Evolutionary conservation across 1,284 basidiomycete species (phyloP), one percentile per base, ranked within the genome.

Genomic region (Moesziomyces sp.): DNA sequence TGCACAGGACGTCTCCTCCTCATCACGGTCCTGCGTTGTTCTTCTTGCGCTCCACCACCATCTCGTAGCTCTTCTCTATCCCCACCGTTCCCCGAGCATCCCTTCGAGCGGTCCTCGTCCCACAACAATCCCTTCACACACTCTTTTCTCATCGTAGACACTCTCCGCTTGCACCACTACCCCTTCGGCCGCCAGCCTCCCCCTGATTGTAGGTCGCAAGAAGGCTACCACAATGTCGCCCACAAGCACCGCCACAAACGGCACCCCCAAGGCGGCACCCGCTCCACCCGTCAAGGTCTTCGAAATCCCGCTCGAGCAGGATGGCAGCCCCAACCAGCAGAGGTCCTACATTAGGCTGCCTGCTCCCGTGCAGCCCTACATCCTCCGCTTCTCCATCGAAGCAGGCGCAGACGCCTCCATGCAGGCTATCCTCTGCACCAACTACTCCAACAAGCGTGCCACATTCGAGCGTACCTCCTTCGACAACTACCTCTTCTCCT

Each of bases 391-490:
- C 51, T 72, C 69, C 24, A 63, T 81, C 53, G 77, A 81, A 14
- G 75, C 79, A 5, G 79, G 79, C 24, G 60, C 63, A 9, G 46
- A 52, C 9, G 78, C 78, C 4, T 79, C 76, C 14, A 68, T 63
- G 34, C 54, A 80, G 5, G 78, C 76, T 24, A 40, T 35, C 24
- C 68, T 81, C 9, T 79, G 58, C 64, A 77, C 79, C 21, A 80
- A 80, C 62, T 79, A 72, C 44, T 79, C 79, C 1, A 46, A 52
- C 48, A 68, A 94, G 18, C 92, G 92, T 28, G 86, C 85, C 16
- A 44, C 44, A 4, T 99, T 97, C 82, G 88, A 90, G 58, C 89
- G 96, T 24, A 89, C 91, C 69, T 88, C 86, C 45, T 94, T 93
- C 84, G 87, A 89, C 10, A 88, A 93, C 84, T 56, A 49, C 10